Evolutionary conservation across 345 rosid genomes (phyloP).

Genomic region (Hibiscus mutabilis): DNA sequence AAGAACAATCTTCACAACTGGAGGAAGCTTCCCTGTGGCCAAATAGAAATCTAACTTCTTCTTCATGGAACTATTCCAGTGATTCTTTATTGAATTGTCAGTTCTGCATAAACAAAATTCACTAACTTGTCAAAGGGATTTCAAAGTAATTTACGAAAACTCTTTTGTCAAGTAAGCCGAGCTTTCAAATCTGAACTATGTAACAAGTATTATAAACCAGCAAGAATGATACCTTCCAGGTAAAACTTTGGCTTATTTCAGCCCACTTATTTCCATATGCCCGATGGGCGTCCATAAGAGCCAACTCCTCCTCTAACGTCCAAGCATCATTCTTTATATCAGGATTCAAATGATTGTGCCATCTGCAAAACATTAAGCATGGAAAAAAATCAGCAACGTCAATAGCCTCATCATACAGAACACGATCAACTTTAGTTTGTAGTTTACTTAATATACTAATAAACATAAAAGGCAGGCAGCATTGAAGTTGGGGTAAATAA

Average conservation of each 20-base stretch:
- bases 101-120: conserved; percentile 48
- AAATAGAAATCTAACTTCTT: conserved; percentile 71
- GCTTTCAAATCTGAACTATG: not conserved
- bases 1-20: conserved; percentile 34
- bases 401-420: not conserved
- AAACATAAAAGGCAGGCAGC: not conserved
- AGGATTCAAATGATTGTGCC: conserved; percentile 99
- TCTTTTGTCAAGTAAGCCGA: no score
- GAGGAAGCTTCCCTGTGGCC: conserved; percentile 68
- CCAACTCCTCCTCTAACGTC: conserved; percentile 79
- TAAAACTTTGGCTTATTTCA: conserved; percentile 81
- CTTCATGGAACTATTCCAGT: conserved; percentile 98
- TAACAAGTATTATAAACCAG: not conserved
- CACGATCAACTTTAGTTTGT: not conserved
- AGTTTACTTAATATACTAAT: not conserved
- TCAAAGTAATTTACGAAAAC: not conserved
- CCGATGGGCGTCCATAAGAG: conserved; percentile 75
- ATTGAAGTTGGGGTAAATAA: not conserved
- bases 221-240: conserved; percentile 69
- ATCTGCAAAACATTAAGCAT: conserved; percentile 40
- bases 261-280: conserved; percentile 92
- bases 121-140: not conserved
- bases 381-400: not conserved
- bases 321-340: conserved; percentile 91
- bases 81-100: conserved; percentile 88